Evolutionary conservation across 2,329 filamentous ascomycete genomes (phyloP).

Genomic region (Penicillium brevicompactum): DNA sequence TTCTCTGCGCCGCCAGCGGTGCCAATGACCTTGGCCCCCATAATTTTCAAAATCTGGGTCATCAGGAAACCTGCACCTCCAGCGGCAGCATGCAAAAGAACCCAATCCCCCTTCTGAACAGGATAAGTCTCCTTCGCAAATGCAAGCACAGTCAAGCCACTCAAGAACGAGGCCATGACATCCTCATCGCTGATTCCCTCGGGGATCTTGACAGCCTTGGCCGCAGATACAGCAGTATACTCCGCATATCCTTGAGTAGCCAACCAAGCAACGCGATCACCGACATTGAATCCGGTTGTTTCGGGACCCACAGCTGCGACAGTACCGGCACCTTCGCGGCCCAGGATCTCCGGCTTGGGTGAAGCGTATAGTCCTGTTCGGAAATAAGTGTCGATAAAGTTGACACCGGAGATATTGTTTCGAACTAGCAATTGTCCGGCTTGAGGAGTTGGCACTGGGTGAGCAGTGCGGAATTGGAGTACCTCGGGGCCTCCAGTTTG

Average conservation of each 20-base stretch:
- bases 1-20: slow-evolving; percentile 77
- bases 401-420: slow-evolving; percentile 79
- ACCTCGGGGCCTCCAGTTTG: slow-evolving; percentile 73
- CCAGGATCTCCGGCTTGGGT: slow-evolving; percentile 71
- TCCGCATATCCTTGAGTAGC: slow-evolving; percentile 59
- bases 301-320: slow-evolving; percentile 62
- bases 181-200: slow-evolving; percentile 60
- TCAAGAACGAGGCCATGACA: slow-evolving; percentile 71
- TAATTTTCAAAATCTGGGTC: slow-evolving; percentile 69
- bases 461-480: slow-evolving; percentile 68
- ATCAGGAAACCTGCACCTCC: slow-evolving; percentile 79
- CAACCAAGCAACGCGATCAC: slow-evolving; percentile 74
- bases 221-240: slow-evolving; percentile 58
- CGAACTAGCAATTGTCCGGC: slow-evolving; percentile 77
- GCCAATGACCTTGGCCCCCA: slow-evolving; percentile 78
- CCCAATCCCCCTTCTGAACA: slow-evolving; percentile 76
- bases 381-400: slow-evolving; percentile 93
- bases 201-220: slow-evolving; percentile 65
- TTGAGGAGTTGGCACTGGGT: slow-evolving; percentile 68
- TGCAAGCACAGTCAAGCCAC: slow-evolving; percentile 80
- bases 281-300: slow-evolving; percentile 60
- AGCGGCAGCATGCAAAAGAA: slow-evolving; percentile 82
- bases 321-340: slow-evolving; percentile 75
- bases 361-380: slow-evolving; percentile 79
- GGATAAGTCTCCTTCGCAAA: slow-evolving; percentile 72